Evolutionary conservation across 176 grass and related monocot species (phyloP).

Genomic region (Ananas comosus): DNA sequence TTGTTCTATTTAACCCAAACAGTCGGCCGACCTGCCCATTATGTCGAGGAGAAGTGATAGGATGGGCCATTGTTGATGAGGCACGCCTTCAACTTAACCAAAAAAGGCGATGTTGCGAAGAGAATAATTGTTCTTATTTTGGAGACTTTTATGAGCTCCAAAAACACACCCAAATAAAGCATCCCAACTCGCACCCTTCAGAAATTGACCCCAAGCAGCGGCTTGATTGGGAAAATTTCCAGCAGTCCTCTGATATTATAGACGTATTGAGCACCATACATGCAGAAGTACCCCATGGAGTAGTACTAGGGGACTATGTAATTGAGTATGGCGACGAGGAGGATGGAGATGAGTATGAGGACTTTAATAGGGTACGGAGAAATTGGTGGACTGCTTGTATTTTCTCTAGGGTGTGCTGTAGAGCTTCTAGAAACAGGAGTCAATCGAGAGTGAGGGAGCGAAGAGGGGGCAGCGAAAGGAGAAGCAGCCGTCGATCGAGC

Average conservation of each 20-base stretch:
- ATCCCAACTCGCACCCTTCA: conserved; percentile 84
- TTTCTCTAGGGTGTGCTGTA: conserved; percentile 66
- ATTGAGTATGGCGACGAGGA: conserved; percentile 97
- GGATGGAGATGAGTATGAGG: conserved; percentile 68
- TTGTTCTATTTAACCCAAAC: conserved; percentile 46
- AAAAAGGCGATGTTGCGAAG: conserved; percentile 82
- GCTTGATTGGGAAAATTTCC: conserved; percentile 94
- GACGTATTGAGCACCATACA: conserved; percentile 97
- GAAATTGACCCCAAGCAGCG: conserved; percentile 81
- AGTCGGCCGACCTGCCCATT: conserved; percentile 64
- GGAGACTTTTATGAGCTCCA: conserved; percentile 87
- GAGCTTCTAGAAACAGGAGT: conserved; percentile 57
- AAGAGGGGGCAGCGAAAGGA: conserved; percentile 44
- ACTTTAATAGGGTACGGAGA: conserved; percentile 47
- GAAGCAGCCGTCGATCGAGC: conserved; percentile 40
- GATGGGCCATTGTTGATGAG: conserved; percentile 74
- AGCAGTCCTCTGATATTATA: conserved; percentile 92
- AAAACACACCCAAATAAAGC: conserved; percentile 78
- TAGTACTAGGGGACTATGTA: conserved; percentile 92
- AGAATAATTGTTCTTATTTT: conserved; percentile 53
- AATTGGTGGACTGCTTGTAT: conserved; percentile 83
- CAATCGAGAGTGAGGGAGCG: conserved; percentile 43
- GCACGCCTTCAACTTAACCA: conserved; percentile 73
- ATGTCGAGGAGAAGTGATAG: conserved; percentile 84
- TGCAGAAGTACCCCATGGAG: conserved; percentile 74